Base-by-base conservation (phyloP, 164 flowering plant genomes). In the Aristolochia californica region DNA sequence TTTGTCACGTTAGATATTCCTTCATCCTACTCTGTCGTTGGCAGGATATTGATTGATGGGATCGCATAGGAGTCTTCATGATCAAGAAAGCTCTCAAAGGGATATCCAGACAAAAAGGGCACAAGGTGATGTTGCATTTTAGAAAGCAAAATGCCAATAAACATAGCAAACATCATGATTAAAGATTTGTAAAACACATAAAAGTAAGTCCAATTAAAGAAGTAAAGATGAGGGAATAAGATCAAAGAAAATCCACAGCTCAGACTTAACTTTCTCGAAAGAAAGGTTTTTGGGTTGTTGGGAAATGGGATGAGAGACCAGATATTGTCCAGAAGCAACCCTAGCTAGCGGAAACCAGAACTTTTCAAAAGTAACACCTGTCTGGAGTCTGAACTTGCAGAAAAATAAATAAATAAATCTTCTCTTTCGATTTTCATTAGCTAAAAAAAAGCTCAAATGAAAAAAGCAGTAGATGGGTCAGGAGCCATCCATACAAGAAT, bases 271-370 rank as follows among this genome's bases (percentile, higher is more conserved):
- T 17, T 48, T 48, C 12, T 22, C 22, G 2, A n/a, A 22, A 48
- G 51, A 48, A 48, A 48, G 51, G 51, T 65, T 76, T 81, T 70
- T 62, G 53, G 60, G 9, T 77, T 83, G 20, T 74, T 34, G 40
- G 40, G 40, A 34, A 34, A 34, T 7, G 40, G 40, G 40, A 34
- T 34, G 40, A 2, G 10, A 34, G 40, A 34, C 9, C 40, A 34
- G 40, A 4, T 34, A 34, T 34, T 34, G 10, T 7, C 40, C 40
- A 34, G 40, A 2, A 34, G 40, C 40, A 34, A 12, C 40, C 40
- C 40, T 34, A 5, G 10, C 40, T 8, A 34, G 10, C 40, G 11
- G 10, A 34, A 34, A 9, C 40, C 40, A 34, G 5, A 34, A 5
- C 5, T 34, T 34, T 7, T 34, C 40, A 34, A 34, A 34, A 34